Evolutionary conservation across 73 alveolate genomes (phyloP).

Genomic region (Stentor coeruleus): DNA sequence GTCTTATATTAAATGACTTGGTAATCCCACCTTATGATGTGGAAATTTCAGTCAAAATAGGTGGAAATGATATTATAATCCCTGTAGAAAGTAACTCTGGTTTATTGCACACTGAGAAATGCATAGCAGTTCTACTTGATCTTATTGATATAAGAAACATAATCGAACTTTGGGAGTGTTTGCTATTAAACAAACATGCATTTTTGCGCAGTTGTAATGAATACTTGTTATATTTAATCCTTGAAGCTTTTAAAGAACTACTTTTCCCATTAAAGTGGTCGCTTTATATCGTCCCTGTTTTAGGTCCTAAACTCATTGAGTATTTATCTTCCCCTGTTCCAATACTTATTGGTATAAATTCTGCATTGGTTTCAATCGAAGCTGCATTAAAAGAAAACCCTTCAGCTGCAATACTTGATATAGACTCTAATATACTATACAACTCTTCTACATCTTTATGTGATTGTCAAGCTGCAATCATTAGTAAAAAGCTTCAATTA

Average conservation of each 20-base stretch:
- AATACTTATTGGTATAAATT: not conserved
- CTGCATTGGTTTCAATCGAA: not conserved
- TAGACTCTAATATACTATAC: slow-evolving; percentile 1
- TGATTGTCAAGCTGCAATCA: not conserved
- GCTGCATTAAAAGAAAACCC: not conserved
- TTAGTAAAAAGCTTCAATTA: not conserved
- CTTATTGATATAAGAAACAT: not conserved
- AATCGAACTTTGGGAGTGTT: slow-evolving; percentile 4
- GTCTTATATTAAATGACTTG: not conserved
- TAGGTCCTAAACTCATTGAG: not conserved
- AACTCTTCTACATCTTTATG: not conserved
- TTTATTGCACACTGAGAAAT: not conserved
- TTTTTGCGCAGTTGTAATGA: slow-evolving; percentile 2
- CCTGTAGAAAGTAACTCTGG: not conserved
- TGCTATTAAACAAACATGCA: not conserved
- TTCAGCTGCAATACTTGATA: not conserved
- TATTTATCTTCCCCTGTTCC: not conserved
- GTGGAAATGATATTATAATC: not conserved
- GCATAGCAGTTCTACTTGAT: slow-evolving; percentile 19
- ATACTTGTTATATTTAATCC: not conserved
- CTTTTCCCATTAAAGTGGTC: slow-evolving; percentile 5
- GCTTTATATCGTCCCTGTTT: not conserved
- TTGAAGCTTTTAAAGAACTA: not conserved
- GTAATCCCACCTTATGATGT: not conserved
- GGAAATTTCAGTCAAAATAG: not conserved